Percentiles rank a stretch among this genome's conserved stretches.
Conservation (phyloP, 2,329 filamentous ascomycete genomes). For the Fusarium haematococcum region DNA sequence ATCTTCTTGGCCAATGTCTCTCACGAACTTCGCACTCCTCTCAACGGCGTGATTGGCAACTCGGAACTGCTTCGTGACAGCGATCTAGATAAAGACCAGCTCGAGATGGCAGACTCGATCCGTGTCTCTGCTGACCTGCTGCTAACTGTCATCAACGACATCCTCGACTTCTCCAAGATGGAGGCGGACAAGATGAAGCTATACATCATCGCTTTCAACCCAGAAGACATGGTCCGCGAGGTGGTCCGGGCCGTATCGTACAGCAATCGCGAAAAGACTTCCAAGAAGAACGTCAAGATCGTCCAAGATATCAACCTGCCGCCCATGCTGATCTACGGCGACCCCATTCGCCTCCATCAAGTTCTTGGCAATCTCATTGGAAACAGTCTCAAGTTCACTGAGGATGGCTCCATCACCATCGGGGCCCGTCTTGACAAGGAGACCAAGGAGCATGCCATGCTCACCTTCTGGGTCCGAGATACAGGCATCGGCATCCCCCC, state of each 20-base stretch:
- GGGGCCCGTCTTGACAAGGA: constrained; percentile 80
- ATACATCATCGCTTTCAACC: constrained; percentile 76
- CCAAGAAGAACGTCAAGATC: constrained; percentile 72
- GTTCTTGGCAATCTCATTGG: constrained; percentile 86
- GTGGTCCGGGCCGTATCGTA: constrained; percentile 75
- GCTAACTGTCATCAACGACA: constrained; percentile 95
- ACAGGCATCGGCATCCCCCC: constrained; percentile 92
- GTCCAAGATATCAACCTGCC: constrained; percentile 79
- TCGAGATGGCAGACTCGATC: constrained; percentile 89
- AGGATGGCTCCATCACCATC: constrained; percentile 86
- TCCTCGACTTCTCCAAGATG: constrained; percentile 94
- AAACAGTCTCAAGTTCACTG: constrained; percentile 95
- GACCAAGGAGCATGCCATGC: constrained; percentile 74
- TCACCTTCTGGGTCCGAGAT: constrained; percentile 89
- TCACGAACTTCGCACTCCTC: constrained; percentile 83
- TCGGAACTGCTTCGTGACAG: constrained; percentile 85
- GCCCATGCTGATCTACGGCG: constrained; percentile 77
- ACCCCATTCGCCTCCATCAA: constrained; percentile 75
- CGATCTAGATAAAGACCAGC: constrained; percentile 78
- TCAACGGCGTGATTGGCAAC: constrained; percentile 91
- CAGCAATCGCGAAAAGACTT: constrained; percentile 72
- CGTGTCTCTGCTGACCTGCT: constrained; percentile 87
- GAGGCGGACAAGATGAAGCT: constrained; percentile 90
- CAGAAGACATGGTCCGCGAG: constrained; percentile 74
- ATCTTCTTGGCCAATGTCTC: constrained; percentile 86